Conservation (phyloP, 192 early-diverging fungal genomes). For the Anaeromyces robustus region DNA sequence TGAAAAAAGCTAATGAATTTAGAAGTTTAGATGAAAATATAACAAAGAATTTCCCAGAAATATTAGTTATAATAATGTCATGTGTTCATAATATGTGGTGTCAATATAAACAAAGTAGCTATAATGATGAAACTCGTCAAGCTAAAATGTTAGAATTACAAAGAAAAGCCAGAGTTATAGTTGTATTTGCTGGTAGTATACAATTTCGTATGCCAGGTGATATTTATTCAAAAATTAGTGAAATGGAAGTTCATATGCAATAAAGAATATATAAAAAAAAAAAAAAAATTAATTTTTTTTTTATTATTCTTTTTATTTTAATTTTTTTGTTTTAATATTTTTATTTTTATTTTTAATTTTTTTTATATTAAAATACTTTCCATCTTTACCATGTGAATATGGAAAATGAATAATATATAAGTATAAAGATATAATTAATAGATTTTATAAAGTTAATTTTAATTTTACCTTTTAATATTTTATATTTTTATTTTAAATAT, state of each 20-base stretch:
- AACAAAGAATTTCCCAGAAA: constrained; percentile 54
- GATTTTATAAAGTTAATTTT: too few relatives aligned
- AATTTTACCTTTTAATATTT: too few relatives aligned
- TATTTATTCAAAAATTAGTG: constrained; percentile 58
- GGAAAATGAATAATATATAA: too few relatives aligned
- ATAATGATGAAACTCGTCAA: constrained; percentile 18
- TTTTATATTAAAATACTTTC: too few relatives aligned
- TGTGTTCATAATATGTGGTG: constrained; percentile 41
- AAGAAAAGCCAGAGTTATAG: constrained; percentile 45
- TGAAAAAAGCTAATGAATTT: constrained; percentile 51
- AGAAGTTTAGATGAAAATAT: constrained; percentile 46
- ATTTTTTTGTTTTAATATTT: too few relatives aligned
- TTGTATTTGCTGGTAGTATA: constrained; percentile 70
- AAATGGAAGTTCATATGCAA: constrained; percentile 46
- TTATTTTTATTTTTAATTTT: too few relatives aligned
- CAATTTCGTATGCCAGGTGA: constrained; percentile 75
- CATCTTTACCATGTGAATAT: too few relatives aligned
- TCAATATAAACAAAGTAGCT: constrained; percentile 33
- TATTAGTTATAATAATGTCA: constrained; percentile 59
- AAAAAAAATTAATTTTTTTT: background rate
- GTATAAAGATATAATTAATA: too few relatives aligned
- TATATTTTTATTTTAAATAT: too few relatives aligned
- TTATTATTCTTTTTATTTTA: background rate
- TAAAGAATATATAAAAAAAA: constrained; percentile 6
- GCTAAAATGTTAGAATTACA: constrained; percentile 32